These are phyloP conservation scores for Fusarium sublunatum DNA, from an alignment of 2,329 filamentous ascomycete genomes.

Conservation along the genomic window DNA sequence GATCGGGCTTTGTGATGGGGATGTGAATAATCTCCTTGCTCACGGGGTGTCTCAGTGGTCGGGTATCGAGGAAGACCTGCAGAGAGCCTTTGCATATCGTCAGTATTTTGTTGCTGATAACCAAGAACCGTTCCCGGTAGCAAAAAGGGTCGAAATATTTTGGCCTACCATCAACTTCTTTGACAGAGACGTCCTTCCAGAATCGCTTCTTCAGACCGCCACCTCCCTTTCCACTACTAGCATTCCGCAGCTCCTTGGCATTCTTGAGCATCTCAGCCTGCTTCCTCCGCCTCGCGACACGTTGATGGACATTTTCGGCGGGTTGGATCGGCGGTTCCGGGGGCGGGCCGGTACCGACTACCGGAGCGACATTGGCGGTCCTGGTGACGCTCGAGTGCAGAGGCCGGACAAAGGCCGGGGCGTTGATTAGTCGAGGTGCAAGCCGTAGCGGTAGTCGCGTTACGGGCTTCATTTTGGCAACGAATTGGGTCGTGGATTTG, in stretches of 20 bases:
- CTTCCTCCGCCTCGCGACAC: constrained; percentile 62
- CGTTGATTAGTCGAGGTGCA: constrained; percentile 43
- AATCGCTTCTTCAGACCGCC: constrained; percentile 75
- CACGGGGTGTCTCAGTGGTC: constrained; percentile 81
- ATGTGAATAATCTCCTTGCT: constrained; percentile 78
- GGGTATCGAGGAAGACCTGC: constrained; percentile 78
- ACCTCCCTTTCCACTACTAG: constrained; percentile 53
- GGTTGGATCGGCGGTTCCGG: constrained; percentile 64
- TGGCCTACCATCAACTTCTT: constrained; percentile 70
- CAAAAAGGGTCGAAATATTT: constrained; percentile 1
- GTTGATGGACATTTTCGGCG: constrained; percentile 54
- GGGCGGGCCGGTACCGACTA: constrained; percentile 69
- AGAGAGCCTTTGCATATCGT: constrained; percentile 53
- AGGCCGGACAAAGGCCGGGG: constrained; percentile 39
- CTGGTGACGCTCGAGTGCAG: constrained; percentile 51
- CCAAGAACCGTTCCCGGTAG: background rate
- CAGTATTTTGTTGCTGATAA: constrained; percentile 5
- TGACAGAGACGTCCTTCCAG: constrained; percentile 85
- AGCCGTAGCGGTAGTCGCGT: constrained; percentile 55
- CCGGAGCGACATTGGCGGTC: constrained; percentile 61
- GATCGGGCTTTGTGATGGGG: constrained; percentile 79
- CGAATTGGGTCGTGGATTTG: constrained; percentile 11
- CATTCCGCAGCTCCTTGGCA: constrained; percentile 60
- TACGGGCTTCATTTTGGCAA: constrained; percentile 55
- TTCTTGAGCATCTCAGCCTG: constrained; percentile 67